Evolutionary conservation across 371 early-diverging fungal genomes (phyloP).

Genomic region (Mucor sp.): DNA sequence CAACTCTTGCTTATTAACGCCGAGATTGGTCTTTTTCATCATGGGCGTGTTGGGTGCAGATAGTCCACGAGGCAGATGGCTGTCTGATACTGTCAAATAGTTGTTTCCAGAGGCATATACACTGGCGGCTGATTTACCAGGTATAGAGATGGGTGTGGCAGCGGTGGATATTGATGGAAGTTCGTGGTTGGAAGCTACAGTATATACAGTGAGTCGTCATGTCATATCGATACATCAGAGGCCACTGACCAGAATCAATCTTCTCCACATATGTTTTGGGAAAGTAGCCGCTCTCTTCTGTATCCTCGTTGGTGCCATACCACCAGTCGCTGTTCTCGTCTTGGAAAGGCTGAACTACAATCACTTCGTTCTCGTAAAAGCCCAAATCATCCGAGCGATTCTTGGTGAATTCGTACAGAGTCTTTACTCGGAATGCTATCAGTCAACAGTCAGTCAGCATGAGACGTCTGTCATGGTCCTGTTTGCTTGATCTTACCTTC

Average conservation of each 20-base stretch:
- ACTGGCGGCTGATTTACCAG: background rate
- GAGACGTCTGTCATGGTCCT: background rate
- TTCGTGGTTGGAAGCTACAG: background rate
- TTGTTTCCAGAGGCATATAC: constrained; percentile 2
- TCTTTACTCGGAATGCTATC: constrained; percentile 47
- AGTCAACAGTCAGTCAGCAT: background rate
- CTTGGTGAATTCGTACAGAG: constrained; percentile 46
- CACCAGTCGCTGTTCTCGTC: constrained; percentile 51
- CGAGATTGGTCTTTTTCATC: constrained; percentile 39
- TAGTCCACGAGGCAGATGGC: constrained; percentile 19
- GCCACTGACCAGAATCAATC: constrained; percentile 29
- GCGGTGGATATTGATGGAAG: background rate
- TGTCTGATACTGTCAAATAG: constrained; percentile 15
- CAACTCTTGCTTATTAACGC: constrained; percentile 28
- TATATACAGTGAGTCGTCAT: background rate
- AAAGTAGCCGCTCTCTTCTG: constrained; percentile 40
- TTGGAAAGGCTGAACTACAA: constrained; percentile 54
- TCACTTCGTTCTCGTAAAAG: constrained; percentile 46
- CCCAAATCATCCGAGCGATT: constrained; percentile 47
- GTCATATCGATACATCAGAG: background rate
- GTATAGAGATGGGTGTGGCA: constrained; percentile 9
- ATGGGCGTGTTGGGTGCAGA: constrained; percentile 51
- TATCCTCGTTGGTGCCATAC: constrained; percentile 48
- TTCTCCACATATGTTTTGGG: constrained; percentile 44
- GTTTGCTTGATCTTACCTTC: constrained; percentile 29